These are phyloP conservation scores for Capsicum baccatum DNA, from an alignment of 257 asterid genomes.

Conservation along the genomic window DNA sequence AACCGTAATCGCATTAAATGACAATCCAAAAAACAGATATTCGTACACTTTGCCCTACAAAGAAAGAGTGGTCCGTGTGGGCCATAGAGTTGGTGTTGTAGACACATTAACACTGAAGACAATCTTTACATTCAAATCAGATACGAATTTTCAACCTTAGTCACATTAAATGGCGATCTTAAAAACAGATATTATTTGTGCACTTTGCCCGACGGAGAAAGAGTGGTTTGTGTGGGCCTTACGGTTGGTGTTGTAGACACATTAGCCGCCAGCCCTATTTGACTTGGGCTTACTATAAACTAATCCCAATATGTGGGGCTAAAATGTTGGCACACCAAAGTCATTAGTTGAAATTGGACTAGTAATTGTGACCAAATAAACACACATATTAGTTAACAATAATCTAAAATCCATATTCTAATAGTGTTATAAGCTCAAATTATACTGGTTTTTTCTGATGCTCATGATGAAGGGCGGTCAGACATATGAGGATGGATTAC, in stretches of 20 bases:
- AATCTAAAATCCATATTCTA: too few species aligned
- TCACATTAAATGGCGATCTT: background rate
- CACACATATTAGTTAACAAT: background rate
- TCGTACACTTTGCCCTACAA: background rate
- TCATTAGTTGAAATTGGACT: background rate
- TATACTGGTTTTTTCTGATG: too few species aligned
- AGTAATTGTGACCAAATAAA: background rate
- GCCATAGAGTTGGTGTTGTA: background rate
- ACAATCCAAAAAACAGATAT: background rate
- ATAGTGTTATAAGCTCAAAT: too few species aligned
- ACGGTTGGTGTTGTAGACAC: background rate
- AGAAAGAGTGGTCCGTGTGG: background rate
- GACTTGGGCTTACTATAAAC: conserved; percentile 20
- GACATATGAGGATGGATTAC: too few species aligned
- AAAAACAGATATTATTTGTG: background rate
- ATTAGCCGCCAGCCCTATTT: background rate
- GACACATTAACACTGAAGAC: too few species aligned
- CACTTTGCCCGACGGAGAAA: background rate
- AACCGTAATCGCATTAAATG: background rate
- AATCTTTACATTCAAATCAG: too few species aligned
- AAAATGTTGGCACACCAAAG: background rate
- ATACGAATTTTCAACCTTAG: too few species aligned
- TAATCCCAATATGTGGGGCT: background rate
- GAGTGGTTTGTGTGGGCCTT: background rate
- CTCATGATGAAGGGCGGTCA: too few species aligned